Evolutionary conservation across 768 basidiomycete genomes (phyloP).

Genomic region (Udeniomyces megalosporus): DNA sequence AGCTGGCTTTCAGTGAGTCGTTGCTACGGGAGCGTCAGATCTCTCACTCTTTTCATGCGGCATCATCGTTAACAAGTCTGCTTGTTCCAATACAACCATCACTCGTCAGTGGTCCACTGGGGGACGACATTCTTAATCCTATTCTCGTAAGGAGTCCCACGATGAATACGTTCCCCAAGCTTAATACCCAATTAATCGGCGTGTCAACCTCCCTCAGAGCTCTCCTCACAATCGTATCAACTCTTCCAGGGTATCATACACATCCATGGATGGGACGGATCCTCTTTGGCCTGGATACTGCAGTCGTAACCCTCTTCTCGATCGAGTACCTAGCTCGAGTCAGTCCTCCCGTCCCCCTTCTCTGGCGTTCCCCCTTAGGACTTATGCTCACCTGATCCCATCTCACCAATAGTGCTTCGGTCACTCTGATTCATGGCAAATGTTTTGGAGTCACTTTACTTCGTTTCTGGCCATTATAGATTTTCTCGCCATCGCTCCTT

Average conservation of each 20-base stretch:
- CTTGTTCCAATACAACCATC: neutral
- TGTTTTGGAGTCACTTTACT: slow-evolving; percentile 28
- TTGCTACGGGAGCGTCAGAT: neutral
- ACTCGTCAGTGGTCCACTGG: slow-evolving; percentile 6
- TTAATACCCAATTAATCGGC: neutral
- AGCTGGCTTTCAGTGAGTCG: neutral
- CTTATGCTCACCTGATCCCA: neutral
- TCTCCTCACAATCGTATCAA: slow-evolving; percentile 28
- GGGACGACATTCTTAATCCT: neutral
- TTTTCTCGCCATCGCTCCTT: slow-evolving; percentile 67
- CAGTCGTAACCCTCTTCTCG: slow-evolving; percentile 67
- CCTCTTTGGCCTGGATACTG: slow-evolving; percentile 81
- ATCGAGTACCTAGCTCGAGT: slow-evolving; percentile 38
- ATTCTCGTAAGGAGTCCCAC: neutral
- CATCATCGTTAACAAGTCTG: neutral
- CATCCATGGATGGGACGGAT: slow-evolving; percentile 42
- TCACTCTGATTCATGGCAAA: slow-evolving; percentile 52
- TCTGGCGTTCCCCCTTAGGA: too few relatives aligned
- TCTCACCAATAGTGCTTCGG: slow-evolving; percentile 34
- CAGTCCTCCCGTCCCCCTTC: neutral
- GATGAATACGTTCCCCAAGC: neutral
- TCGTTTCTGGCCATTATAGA: slow-evolving; percentile 66
- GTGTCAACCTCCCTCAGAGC: slow-evolving; percentile 20
- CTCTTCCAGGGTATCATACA: slow-evolving; percentile 29
- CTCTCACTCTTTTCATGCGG: neutral